These are phyloP conservation scores for Pachyrhizus erosus DNA, from an alignment of 306 rosid genomes.

Conservation along the genomic window DNA sequence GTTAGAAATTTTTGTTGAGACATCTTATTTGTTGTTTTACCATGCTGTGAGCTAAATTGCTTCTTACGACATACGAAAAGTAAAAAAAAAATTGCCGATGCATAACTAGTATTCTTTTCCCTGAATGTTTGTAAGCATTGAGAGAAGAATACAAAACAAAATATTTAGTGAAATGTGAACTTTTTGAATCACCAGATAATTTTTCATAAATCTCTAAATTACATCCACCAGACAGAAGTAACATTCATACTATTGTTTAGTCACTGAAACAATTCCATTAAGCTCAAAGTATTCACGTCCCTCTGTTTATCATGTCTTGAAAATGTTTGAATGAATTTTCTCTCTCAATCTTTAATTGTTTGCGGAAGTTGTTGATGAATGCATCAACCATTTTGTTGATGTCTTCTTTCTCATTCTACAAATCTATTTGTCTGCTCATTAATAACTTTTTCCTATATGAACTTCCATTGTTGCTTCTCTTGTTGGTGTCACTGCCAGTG, in stretches of 20 bases:
- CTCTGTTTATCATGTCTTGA: conserved; percentile 49
- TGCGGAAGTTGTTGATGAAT: conserved; percentile 64
- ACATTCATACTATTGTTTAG: neutral
- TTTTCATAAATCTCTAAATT: no score
- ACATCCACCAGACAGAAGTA: no score
- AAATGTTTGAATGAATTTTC: conserved; percentile 55
- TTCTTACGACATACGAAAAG: neutral
- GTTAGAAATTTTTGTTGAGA: neutral
- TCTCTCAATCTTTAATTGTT: conserved; percentile 59
- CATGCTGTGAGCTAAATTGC: neutral
- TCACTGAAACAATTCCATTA: neutral
- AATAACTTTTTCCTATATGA: conserved; percentile 23
- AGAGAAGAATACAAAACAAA: neutral
- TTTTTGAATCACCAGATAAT: neutral
- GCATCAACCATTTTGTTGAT: conserved; percentile 62
- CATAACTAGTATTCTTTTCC: no score
- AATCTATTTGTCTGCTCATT: neutral
- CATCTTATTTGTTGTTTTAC: neutral
- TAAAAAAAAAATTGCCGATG: neutral
- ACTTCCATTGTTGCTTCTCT: conserved; percentile 25
- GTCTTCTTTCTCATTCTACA: conserved; percentile 46
- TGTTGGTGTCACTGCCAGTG: conserved; percentile 8
- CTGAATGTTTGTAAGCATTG: no score
- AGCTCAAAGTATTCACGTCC: conserved; percentile 39
- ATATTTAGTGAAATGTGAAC: neutral